Percentiles rank a stretch among this genome's conserved stretches.
Conservation (phyloP, 176 grass and related monocot genomes). For the Eleusine coracana region DNA sequence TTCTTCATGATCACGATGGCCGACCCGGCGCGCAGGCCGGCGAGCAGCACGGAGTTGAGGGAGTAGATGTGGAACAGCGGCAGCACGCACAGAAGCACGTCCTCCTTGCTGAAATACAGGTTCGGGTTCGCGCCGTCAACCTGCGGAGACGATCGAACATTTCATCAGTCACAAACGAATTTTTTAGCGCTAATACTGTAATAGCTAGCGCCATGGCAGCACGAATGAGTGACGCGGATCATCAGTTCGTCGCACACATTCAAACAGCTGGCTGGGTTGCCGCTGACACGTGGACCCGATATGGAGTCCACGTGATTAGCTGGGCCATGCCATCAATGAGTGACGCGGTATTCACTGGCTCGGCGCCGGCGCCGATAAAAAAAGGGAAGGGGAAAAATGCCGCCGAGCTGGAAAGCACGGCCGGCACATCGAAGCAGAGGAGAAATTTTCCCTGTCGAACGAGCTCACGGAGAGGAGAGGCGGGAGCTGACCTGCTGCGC, state of each 20-base stretch:
- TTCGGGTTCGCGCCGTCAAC: slow-evolving; percentile 86
- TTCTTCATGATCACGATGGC: slow-evolving; percentile 82
- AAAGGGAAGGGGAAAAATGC: background rate
- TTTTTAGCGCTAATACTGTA: background rate
- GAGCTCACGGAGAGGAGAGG: no score
- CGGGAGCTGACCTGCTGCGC: slow-evolving; percentile 73
- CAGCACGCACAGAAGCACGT: slow-evolving; percentile 86
- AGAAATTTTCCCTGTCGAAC: no score
- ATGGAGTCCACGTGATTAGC: background rate
- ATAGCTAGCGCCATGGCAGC: background rate
- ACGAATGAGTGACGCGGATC: slow-evolving; percentile 30
- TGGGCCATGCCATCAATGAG: background rate
- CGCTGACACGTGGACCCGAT: background rate
- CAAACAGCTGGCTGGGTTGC: background rate
- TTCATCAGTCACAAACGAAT: background rate
- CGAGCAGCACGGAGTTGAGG: slow-evolving; percentile 89
- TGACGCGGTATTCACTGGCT: slow-evolving; percentile 1
- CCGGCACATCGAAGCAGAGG: background rate
- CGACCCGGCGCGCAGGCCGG: slow-evolving; percentile 66
- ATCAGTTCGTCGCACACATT: background rate
- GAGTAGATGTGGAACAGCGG: slow-evolving; percentile 99
- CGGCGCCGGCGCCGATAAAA: slow-evolving; percentile 47
- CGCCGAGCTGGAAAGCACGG: slow-evolving; percentile 1
- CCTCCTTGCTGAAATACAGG: slow-evolving; percentile 54
- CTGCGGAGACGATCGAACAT: background rate